These are phyloP conservation scores for Xanthoceras sorbifolium DNA, from an alignment of 345 rosid species.

Conservation along the genomic window DNA sequence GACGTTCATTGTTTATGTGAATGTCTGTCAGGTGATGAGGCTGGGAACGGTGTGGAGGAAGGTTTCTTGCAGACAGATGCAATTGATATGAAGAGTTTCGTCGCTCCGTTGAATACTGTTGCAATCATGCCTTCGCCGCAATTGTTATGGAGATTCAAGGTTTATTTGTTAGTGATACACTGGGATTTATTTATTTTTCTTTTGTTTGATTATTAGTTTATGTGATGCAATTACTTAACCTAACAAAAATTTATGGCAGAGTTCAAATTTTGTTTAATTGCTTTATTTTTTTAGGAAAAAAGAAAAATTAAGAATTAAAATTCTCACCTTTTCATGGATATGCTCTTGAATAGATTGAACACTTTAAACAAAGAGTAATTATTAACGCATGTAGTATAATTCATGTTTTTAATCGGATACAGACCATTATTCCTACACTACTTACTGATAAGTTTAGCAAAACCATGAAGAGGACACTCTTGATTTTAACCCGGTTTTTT, in stretches of 20 bases:
- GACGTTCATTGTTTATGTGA: conserved; percentile 8
- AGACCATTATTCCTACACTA: not conserved
- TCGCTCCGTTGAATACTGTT: conserved; percentile 44
- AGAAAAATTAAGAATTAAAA: not conserved
- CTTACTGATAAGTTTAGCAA: not conserved
- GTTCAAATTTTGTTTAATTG: not conserved
- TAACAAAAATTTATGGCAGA: not conserved
- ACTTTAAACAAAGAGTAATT: too few relatives aligned
- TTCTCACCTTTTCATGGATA: not conserved
- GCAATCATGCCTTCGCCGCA: conserved; percentile 70
- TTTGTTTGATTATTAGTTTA: conserved; percentile 6
- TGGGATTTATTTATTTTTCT: not conserved
- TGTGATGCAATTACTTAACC: conserved; percentile 13
- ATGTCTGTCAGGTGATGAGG: conserved; percentile 47
- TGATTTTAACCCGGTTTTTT: not conserved
- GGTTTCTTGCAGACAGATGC: conserved; percentile 45
- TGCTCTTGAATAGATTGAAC: too few relatives aligned
- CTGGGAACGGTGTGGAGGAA: conserved; percentile 56
- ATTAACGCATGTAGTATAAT: too few relatives aligned
- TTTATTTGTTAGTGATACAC: conserved; percentile 26
- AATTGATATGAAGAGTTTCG: conserved; percentile 47
- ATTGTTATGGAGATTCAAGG: conserved; percentile 84
- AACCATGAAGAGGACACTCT: not conserved
- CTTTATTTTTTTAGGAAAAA: not conserved
- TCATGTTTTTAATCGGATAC: not conserved